Percentiles rank a stretch among this genome's conserved stretches.
Conservation (phyloP, 768 basidiomycete genomes). For the Psilocybe cyanescens region DNA sequence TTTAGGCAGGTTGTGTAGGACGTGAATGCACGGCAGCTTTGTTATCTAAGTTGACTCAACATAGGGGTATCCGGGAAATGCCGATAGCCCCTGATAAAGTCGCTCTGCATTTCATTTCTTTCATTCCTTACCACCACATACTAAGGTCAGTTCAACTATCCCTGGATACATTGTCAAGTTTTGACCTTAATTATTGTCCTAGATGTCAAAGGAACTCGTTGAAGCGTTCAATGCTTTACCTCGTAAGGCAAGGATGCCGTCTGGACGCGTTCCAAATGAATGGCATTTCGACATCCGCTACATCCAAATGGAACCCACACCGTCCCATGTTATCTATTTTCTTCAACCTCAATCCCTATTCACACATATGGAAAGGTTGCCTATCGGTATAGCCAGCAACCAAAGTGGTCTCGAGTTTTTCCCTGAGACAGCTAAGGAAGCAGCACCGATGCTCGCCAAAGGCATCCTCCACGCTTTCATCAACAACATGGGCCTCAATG, state of each 20-base stretch:
- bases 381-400: conserved; percentile 13
- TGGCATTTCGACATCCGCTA: conserved; percentile 42
- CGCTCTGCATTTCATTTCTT: too few relatives aligned
- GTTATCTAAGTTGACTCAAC: too few relatives aligned
- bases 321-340: conserved; percentile 32
- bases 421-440: conserved; percentile 32
- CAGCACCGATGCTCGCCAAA: conserved; percentile 32
- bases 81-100: too few relatives aligned
- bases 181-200: too few relatives aligned
- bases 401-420: conserved; percentile 28
- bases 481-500: conserved; percentile 17
- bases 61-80: too few relatives aligned
- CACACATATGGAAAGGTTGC: conserved; percentile 28
- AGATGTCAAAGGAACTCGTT: conserved; percentile 16
- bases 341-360: conserved; percentile 30
- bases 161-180: too few relatives aligned
- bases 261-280: conserved; percentile 26
- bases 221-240: conserved; percentile 29
- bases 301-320: conserved; percentile 32
- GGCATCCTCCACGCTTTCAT: conserved; percentile 33
- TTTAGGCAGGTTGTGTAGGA: too few relatives aligned
- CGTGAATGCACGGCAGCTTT: too few relatives aligned
- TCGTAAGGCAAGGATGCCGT: conserved; percentile 18
- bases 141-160: too few relatives aligned
- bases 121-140: too few relatives aligned